Percentiles rank a stretch among this genome's conserved stretches.
phyloP scores from a whole-genome alignment of 345 rosid genomes.

The Triadica sebifera region DNA sequence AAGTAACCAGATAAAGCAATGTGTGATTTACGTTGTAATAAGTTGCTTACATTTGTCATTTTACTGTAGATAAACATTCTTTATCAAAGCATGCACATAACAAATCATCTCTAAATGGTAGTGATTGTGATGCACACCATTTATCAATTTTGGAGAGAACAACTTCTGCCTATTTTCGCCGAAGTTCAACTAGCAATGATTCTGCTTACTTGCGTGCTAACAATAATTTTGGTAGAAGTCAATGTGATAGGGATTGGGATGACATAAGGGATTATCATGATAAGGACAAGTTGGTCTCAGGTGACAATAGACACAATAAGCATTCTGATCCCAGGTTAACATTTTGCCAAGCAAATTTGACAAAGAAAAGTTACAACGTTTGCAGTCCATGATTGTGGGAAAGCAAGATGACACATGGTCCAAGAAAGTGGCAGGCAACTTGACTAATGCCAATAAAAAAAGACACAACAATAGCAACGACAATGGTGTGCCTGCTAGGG shows the following conservation, averaged over 20 bases:
- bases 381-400: too few relatives aligned
- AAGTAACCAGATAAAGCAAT: not conserved
- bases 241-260: constrained; percentile 57
- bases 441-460: too few relatives aligned
- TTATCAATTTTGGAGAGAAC: constrained; percentile 16
- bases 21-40: not conserved
- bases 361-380: too few relatives aligned
- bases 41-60: not conserved
- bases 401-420: too few relatives aligned
- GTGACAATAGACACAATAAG: constrained; percentile 54
- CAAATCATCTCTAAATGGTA: too few relatives aligned
- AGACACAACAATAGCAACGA: too few relatives aligned
- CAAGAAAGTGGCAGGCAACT: too few relatives aligned
- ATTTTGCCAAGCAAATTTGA: constrained; percentile 39
- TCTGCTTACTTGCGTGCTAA: constrained; percentile 7
- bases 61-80: constrained; percentile 22
- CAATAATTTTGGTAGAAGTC: too few relatives aligned
- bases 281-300: constrained; percentile 48
- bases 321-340: constrained; percentile 44
- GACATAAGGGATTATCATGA: constrained; percentile 28
- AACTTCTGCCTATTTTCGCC: constrained; percentile 14
- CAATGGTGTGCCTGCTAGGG: too few relatives aligned
- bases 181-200: constrained; percentile 9
- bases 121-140: not conserved
- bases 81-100: constrained; percentile 31